A percentile compares a stretch with the other conserved stretches of the same genome.
Conservation (phyloP, 1,284 basidiomycete genomes). For the Malassezia cuniculi region DNA sequence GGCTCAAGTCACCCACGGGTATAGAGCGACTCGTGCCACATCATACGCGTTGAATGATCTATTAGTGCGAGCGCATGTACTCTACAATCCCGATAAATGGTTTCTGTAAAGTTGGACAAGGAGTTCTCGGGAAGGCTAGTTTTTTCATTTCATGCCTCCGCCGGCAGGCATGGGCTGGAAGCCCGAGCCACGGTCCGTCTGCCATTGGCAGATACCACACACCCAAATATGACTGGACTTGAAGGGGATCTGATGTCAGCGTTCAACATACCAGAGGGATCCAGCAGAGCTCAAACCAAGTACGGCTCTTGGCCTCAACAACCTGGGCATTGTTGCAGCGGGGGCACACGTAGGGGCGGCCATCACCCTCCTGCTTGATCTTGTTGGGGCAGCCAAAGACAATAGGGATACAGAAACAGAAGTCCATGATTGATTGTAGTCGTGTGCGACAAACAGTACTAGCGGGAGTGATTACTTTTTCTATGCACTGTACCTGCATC, state of each 20-base stretch:
- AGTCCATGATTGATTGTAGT: slow-evolving; percentile 14
- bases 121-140: too few species aligned
- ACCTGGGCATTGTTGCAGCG: slow-evolving; percentile 42
- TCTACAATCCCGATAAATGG: too few species aligned
- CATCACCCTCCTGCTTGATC: slow-evolving; percentile 39
- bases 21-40: too few species aligned
- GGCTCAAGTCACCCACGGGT: too few species aligned
- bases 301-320: slow-evolving; percentile 33
- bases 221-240: slow-evolving; percentile 30
- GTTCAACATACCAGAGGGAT: slow-evolving; percentile 26
- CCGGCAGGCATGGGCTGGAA: slow-evolving; percentile 26
- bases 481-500: too few species aligned
- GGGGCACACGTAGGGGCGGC: slow-evolving; percentile 35
- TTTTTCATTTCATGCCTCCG: too few species aligned
- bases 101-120: too few species aligned
- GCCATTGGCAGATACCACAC: slow-evolving; percentile 43
- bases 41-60: too few species aligned
- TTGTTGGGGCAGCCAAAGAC: slow-evolving; percentile 41
- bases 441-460: too few species aligned
- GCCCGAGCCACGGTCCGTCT: slow-evolving; percentile 22
- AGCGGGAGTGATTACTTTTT: too few species aligned
- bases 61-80: too few species aligned
- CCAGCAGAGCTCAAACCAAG: slow-evolving; percentile 43
- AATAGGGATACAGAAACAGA: slow-evolving; percentile 35
- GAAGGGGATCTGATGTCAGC: slow-evolving; percentile 21